Percentiles rank a stretch among this genome's conserved stretches.
Conservation (phyloP, 176 grass and related monocot species). For the Carex littledalei region DNA sequence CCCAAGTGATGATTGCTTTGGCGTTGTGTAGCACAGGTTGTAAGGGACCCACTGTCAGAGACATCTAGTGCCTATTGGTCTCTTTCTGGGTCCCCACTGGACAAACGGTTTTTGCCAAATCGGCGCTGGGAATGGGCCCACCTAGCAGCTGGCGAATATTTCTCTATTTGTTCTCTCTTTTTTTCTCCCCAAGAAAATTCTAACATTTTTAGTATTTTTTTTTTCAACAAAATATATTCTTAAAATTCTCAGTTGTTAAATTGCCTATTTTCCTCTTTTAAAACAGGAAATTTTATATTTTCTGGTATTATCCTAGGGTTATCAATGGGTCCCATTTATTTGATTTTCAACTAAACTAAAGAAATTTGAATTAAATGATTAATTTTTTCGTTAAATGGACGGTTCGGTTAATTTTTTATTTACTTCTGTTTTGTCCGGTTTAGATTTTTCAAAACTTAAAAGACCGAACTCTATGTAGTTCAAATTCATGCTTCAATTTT, state of each 20-base stretch:
- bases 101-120: slow-evolving; percentile 14
- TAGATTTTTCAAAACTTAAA: too few species aligned
- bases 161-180: background rate
- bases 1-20: background rate
- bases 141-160: slow-evolving; percentile 13
- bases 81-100: slow-evolving; percentile 9
- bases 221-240: background rate
- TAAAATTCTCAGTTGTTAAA: background rate
- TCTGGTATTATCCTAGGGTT: background rate
- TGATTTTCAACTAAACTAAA: too few species aligned
- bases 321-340: too few species aligned
- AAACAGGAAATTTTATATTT: background rate
- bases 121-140: background rate
- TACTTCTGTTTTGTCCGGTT: too few species aligned
- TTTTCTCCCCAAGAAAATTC: background rate
- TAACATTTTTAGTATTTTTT: too few species aligned
- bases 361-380: too few species aligned
- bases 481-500: too few species aligned
- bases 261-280: background rate
- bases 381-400: too few species aligned
- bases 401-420: too few species aligned
- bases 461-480: too few species aligned
- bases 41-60: background rate
- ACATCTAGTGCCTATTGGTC: background rate
- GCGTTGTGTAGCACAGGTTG: background rate